phyloP scores from a whole-genome alignment of 768 basidiomycete genomes.

The Russula virescens region DNA sequence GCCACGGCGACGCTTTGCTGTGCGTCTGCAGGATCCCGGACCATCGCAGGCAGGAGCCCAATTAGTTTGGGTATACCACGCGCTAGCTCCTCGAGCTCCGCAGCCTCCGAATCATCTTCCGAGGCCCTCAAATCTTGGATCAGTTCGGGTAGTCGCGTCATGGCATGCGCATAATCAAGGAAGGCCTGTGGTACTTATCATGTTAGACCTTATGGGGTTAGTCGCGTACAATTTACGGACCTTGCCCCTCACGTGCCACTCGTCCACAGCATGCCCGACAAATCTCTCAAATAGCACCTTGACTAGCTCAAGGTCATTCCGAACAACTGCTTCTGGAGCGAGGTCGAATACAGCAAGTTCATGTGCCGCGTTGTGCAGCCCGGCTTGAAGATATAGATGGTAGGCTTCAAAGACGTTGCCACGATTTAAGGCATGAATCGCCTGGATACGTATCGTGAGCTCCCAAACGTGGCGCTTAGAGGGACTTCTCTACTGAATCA shows the following conservation, averaged over 20 bases:
- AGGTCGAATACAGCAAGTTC: slow-evolving; percentile 80
- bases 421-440: slow-evolving; percentile 53
- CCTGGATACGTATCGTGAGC: slow-evolving; percentile 40
- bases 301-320: slow-evolving; percentile 50
- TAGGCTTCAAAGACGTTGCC: slow-evolving; percentile 70
- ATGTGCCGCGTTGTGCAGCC: slow-evolving; percentile 69
- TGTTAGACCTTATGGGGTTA: not conserved
- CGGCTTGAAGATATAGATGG: slow-evolving; percentile 66
- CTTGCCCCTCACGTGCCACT: slow-evolving; percentile 84
- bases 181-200: slow-evolving; percentile 42
- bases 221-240: slow-evolving; percentile 29
- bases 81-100: slow-evolving; percentile 55
- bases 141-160: slow-evolving; percentile 55
- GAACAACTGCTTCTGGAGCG: slow-evolving; percentile 80
- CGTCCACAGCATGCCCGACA: slow-evolving; percentile 50
- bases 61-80: slow-evolving; percentile 61
- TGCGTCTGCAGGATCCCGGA: slow-evolving; percentile 51
- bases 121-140: slow-evolving; percentile 28
- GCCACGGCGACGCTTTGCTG: slow-evolving; percentile 65
- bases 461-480: not conserved
- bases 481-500: slow-evolving; percentile 29
- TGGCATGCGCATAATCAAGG: slow-evolving; percentile 64
- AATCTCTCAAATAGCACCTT: slow-evolving; percentile 65
- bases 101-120: slow-evolving; percentile 39
- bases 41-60: slow-evolving; percentile 59